Percentiles rank a stretch among this genome's conserved stretches.
Conservation (phyloP, 225 moss, liverwort and hornwort species). For the Takakia lepidozioides region DNA sequence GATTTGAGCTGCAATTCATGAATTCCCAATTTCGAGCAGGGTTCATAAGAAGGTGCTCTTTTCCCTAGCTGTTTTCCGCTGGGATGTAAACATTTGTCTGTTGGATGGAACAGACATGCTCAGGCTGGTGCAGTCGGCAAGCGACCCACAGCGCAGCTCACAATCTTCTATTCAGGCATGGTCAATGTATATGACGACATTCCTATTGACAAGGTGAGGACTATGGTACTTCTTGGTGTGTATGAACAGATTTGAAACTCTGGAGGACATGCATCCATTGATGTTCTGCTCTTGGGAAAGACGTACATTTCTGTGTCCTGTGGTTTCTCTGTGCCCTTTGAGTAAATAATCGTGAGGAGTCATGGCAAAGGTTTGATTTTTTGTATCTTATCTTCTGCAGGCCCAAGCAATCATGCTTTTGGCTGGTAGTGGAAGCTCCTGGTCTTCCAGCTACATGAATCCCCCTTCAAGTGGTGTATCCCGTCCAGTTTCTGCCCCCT, state of each 20-base stretch:
- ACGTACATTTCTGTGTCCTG: neutral
- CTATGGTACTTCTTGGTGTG: no score
- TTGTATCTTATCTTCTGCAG: constrained; percentile 15
- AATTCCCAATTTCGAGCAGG: no score
- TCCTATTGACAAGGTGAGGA: constrained; percentile 71
- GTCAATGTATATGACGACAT: constrained; percentile 92
- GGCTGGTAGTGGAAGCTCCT: constrained; percentile 66
- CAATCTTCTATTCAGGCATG: constrained; percentile 80
- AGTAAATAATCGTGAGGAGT: no score
- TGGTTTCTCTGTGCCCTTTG: neutral
- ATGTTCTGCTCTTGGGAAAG: no score
- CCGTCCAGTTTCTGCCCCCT: constrained; percentile 39
- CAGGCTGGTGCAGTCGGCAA: constrained; percentile 13
- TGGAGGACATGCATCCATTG: no score
- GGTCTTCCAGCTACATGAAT: constrained; percentile 50
- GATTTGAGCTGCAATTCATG: no score
- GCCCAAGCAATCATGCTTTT: constrained; percentile 94
- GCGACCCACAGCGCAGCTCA: constrained; percentile 68
- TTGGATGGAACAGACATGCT: constrained; percentile 16
- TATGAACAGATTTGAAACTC: no score
- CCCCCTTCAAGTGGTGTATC: constrained; percentile 23
- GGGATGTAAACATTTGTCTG: no score
- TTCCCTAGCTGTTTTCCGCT: no score
- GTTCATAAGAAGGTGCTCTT: no score
- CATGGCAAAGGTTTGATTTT: neutral